Conservation (phyloP, 2,329 filamentous ascomycete species). For the Ophiosphaerella herpotricha region DNA sequence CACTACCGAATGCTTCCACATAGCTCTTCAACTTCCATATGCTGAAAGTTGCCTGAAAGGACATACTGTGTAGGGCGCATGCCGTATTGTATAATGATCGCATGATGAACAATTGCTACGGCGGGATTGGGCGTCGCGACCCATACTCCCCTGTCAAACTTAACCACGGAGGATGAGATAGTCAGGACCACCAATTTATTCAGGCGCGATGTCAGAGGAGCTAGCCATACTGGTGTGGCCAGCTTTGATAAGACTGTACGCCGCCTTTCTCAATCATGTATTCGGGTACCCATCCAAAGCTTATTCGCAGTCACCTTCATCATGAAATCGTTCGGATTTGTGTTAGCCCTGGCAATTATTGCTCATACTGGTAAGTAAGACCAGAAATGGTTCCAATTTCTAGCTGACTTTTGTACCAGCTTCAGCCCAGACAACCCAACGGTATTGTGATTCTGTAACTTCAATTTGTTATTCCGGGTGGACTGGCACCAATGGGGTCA, state of each 20-base stretch:
- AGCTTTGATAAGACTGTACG: conserved; percentile 17
- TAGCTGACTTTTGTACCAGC: conserved; percentile 7
- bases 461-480: conserved; percentile 52
- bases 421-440: conserved; percentile 19
- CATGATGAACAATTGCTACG: conserved; percentile 20
- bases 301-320: not conserved
- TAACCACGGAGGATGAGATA: conserved; percentile 14
- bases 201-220: conserved; percentile 8
- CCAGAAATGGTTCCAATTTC: not conserved
- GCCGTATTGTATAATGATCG: conserved; percentile 6
- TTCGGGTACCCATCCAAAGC: not conserved
- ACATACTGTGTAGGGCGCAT: conserved; percentile 1
- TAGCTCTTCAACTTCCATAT: conserved; percentile 1
- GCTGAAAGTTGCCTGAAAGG: conserved; percentile 12
- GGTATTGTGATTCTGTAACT: conserved; percentile 30
- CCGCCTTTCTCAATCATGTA: not conserved
- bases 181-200: conserved; percentile 19
- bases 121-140: conserved; percentile 21
- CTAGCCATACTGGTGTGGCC: conserved; percentile 3
- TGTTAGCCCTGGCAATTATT: conserved; percentile 9
- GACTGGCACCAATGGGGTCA: conserved; percentile 43
- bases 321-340: conserved; percentile 17
- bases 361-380: conserved; percentile 15
- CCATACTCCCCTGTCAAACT: conserved; percentile 22
- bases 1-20: conserved; percentile 4